phyloP scores from a whole-genome alignment of 768 basidiomycete species.

The Leccinellum luteum region DNA sequence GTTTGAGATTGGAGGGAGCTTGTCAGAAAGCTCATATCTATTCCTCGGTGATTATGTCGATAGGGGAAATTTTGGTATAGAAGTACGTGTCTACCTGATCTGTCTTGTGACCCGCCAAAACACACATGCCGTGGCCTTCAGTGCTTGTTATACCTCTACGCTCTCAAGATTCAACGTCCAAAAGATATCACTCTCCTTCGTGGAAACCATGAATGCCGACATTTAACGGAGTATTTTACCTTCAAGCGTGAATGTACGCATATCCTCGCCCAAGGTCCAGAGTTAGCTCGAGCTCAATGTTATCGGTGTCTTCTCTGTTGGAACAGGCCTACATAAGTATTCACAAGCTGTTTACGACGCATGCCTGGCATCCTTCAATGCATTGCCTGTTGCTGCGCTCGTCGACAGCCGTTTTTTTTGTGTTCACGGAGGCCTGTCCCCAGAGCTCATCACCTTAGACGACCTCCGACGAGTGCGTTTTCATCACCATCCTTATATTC shows the following conservation, averaged over 20 bases:
- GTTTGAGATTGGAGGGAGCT: conserved; percentile 89
- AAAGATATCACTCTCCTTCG: conserved; percentile 78
- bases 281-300: conserved; percentile 7
- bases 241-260: conserved; percentile 93
- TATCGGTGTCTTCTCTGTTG: conserved; percentile 10
- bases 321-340: conserved; percentile 27
- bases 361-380: conserved; percentile 86
- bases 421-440: conserved; percentile 94
- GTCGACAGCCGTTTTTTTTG: conserved; percentile 97
- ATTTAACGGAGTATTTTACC: conserved; percentile 96
- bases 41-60: conserved; percentile 98
- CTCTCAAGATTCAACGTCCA: conserved; percentile 90
- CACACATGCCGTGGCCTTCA: conserved; percentile 16
- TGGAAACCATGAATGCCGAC: conserved; percentile 96
- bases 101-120: neutral
- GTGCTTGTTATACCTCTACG: conserved; percentile 93
- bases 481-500: neutral
- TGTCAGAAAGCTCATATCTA: conserved; percentile 82
- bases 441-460: conserved; percentile 73
- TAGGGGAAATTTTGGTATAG: conserved; percentile 88
- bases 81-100: conserved; percentile 39
- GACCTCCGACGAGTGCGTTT: conserved; percentile 66
- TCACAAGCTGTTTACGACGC: conserved; percentile 76
- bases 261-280: conserved; percentile 3
- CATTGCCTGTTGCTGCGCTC: conserved; percentile 85